Evolutionary conservation across 192 early-diverging fungal genomes (phyloP), one percentile per base, ranked within the genome.

Genomic region (Chytriomyces confervae): DNA sequence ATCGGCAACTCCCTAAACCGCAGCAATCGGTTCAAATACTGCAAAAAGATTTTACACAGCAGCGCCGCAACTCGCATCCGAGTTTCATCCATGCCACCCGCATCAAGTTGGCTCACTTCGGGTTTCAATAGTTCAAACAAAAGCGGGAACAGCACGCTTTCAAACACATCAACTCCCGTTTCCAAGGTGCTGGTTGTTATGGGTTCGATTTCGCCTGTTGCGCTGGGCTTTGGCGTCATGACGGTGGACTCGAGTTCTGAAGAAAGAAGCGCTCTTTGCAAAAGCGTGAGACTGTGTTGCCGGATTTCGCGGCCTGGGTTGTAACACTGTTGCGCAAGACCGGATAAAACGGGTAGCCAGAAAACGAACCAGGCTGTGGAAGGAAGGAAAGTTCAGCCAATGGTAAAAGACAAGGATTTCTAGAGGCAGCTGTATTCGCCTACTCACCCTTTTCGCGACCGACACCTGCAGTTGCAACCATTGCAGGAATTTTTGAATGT

Each of bases 101-200:
- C 87, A 69, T 94, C 93, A 44, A 87, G 67, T 11, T 65, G 29
- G 36, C 82, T 75, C 70, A 92, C 76, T 69, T 94, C 94, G 0
- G 92, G 90, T 18, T 93, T 89, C 78, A 95, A 84, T 16, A 98
- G 79, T 81, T 94, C 90, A 61, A 95, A 93, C 65, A 98, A 86
- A 60, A 97, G 77, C 46, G 95, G 95, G 82, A 98, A 95, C 67
- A 98, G 75, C 16, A 97, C 93, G 44, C 92, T 91, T 76, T 94
- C 92, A 83, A 98, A 95, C 5, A 89, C 88, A 6, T 90, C 82
- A 51, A 89, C 81, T 88, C 89, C 93, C 73, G 75, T 80, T 27
- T 82, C 73, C 16, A 74, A 51, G 7, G 64, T 79, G 10, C 74
- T 49, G 5, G 61, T 70, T 2, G 75, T 77, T 13, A 67, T 27